Base-by-base conservation (phyloP, 1,139 yeast genomes). In the Spathaspora jeffriesii region DNA sequence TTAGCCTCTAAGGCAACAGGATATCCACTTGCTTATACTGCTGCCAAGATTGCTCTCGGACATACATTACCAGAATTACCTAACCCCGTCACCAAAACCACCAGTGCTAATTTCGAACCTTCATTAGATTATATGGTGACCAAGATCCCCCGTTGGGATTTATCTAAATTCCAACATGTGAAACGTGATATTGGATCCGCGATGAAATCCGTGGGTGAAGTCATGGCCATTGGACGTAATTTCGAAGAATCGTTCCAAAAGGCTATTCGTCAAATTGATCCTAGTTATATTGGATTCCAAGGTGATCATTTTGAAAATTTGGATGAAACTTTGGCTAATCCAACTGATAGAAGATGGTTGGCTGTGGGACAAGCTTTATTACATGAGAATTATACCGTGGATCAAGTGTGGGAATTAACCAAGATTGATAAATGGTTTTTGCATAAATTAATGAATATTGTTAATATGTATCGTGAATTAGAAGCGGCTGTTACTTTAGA, bases 171-270 rank as follows among this genome's bases (percentile, higher is more conserved):
- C 78, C 95, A 89, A 68, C 96, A 90, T 64, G 98, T 92, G 52
- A 86, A 89, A 67, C 84, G 96, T 67, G 91, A 87, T 58, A 87
- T 92, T 64, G 96, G 97, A 42, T 89, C 97, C 25, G 85, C 97
- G 44, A 93, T 93, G 99, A 93, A 93, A 72, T 92, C 98, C 42
- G 99, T 93, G 50, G 99, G 99, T 69, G 99, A 93, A 72, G 99
- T 93, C 51, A 93, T 93, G 99, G 96, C 97, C 47, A 93, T 93
- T 65, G 99, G 99, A 62, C 86, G 99, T 73, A 93, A 84, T 59
- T 93, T 92, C 65, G 99, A 93, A 73, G 99, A 93, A 71, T 88
- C 97, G 14, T 86, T 93, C 79, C 99, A 93, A 73, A 93, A 93
- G 78, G 99, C 99, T 47, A 86, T 93, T 59, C 85, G 99, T 74